phyloP scores from a whole-genome alignment of 2,329 filamentous ascomycete species.

The Fusarium sp. region DNA sequence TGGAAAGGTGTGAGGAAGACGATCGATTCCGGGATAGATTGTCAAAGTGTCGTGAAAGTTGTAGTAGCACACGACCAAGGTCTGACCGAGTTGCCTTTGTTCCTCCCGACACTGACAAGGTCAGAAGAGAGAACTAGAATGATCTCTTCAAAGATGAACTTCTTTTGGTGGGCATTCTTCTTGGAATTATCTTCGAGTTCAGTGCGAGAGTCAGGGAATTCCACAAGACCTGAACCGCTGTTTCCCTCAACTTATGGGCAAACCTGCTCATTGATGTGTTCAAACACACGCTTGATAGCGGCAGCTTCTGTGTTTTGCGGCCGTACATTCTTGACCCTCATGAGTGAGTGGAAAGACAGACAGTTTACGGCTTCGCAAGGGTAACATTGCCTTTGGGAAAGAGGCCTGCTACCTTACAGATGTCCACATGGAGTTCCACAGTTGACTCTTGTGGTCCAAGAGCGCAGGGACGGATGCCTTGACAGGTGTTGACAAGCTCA shows the following conservation, averaged over 20 bases:
- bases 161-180: not conserved
- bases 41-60: not conserved
- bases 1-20: no score
- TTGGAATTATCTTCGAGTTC: not conserved
- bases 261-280: not conserved
- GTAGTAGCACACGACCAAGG: not conserved
- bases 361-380: no score
- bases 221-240: not conserved
- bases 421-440: no score
- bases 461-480: no score
- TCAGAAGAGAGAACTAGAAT: not conserved
- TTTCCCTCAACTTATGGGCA: not conserved
- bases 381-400: no score
- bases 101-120: not conserved
- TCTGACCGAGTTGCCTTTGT: not conserved
- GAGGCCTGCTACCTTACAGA: accelerated
- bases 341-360: no score
- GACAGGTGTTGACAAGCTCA: no score
- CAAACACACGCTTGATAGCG: no score
- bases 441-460: no score
- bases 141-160: not conserved
- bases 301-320: no score
- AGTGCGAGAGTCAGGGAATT: not conserved
- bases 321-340: no score
- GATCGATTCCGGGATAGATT: no score